Base-by-base conservation (phyloP, 495 filamentous ascomycete species). In the Sordaria brevicollis region DNA sequence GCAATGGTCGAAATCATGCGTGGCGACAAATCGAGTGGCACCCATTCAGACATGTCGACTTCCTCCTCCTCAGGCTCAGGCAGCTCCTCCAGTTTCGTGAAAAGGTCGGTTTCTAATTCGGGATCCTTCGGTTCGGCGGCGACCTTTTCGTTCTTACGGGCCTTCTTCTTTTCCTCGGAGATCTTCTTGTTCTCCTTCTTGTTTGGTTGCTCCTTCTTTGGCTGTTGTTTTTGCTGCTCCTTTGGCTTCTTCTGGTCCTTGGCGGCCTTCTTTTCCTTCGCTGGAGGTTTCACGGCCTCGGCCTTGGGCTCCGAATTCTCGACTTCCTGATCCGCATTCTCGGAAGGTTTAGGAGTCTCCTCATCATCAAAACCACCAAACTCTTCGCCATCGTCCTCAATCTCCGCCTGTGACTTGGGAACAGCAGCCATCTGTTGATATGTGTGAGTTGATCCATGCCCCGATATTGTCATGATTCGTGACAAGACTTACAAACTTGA, bases 1-100 rank as follows among this genome's bases (percentile, higher is more conserved):
- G 92, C 89, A 8, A 99, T 79, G n/a, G 91, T 86, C 1, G 88
- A 85, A 4, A 95, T 81, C 4, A 89, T 87, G 29, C 86, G 83
- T 2, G 88, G 79, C 1, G 92, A 93, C 0, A 99, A 83, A 9
- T 88, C 83, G 2, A 99, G 80, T 1, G 82, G 77, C 25, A 86
- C 81, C 94, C 94, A 99, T 13, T 87, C 89, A 2, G 93, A 93
- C 3, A 96, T 76, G 71, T 91, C 88, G 15, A 84, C 75, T 29
- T 80, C 83, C 39, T 82, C 76, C 36, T 82, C 80, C 15, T 83
- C 81, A 17, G 80, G 76, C 29, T 84, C 81, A 34, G 83, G 77
- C 9, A 82, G 67, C 11, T 74, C 74, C 35, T 78, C 77, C 29
- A 84, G 68, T 41, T 75, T 77, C 35, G 81, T 69, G 33, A 83